These are phyloP conservation scores for Talinum fruticosum DNA, from an alignment of 148 eudicot species.

Conservation along the genomic window DNA sequence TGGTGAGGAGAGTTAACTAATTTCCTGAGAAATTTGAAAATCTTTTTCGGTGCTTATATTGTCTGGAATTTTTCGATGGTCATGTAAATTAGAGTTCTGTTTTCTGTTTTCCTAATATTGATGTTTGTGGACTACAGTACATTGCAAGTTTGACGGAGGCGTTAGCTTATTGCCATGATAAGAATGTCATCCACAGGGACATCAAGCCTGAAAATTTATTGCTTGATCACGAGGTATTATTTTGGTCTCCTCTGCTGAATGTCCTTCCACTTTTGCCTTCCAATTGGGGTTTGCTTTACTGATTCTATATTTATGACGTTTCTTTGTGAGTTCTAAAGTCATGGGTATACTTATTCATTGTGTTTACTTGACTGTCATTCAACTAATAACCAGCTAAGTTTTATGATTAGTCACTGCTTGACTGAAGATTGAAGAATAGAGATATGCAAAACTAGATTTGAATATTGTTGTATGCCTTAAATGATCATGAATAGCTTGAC, in stretches of 20 bases:
- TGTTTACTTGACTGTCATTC: background rate
- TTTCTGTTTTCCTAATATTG: background rate
- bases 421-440: background rate
- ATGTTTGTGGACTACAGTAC: constrained; percentile 39
- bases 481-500: background rate
- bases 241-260: background rate
- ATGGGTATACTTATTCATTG: background rate
- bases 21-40: background rate
- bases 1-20: background rate
- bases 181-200: constrained; percentile 90
- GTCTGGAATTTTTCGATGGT: background rate
- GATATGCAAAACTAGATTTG: background rate
- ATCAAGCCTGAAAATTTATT: constrained; percentile 92
- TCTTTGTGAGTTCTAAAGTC: background rate
- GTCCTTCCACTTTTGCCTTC: background rate
- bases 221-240: constrained; percentile 82
- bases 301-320: background rate
- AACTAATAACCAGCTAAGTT: background rate
- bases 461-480: background rate
- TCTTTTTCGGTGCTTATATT: background rate
- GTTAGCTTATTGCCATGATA: constrained; percentile 79
- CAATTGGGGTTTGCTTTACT: background rate
- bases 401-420: background rate
- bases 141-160: constrained; percentile 83
- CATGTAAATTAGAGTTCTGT: background rate